A percentile compares a stretch with the other conserved stretches of the same genome.
Conservation (phyloP, 2,329 filamentous ascomycete genomes). For the Paecilomyces sp. region DNA sequence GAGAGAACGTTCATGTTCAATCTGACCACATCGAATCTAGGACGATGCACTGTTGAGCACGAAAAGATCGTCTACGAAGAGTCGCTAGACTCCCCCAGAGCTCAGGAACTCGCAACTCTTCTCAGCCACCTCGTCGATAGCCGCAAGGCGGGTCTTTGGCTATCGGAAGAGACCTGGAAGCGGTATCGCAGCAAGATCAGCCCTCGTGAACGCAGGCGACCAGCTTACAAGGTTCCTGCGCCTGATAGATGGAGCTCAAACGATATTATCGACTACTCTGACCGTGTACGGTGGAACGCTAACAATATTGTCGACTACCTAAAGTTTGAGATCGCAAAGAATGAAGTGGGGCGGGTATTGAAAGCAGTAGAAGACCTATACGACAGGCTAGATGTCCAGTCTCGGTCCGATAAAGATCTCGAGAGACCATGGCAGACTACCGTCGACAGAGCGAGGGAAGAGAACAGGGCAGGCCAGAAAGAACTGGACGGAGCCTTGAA, state of each 20-base stretch:
- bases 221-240: constrained; percentile 29
- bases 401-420: constrained; percentile 28
- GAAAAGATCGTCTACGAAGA: constrained; percentile 48
- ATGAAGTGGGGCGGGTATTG: constrained; percentile 22
- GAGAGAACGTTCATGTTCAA: constrained; percentile 42
- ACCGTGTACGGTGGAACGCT: constrained; percentile 12
- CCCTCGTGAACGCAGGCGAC: constrained; percentile 17
- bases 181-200: constrained; percentile 26
- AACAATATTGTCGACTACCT: constrained; percentile 39
- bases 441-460: constrained; percentile 12
- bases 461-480: constrained; percentile 6
- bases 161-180: constrained; percentile 33
- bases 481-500: constrained; percentile 13
- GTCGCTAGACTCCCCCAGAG: constrained; percentile 23
- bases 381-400: constrained; percentile 9
- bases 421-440: constrained; percentile 22
- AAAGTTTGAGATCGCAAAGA: constrained; percentile 33
- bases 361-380: constrained; percentile 22
- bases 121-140: constrained; percentile 41
- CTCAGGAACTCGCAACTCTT: constrained; percentile 33
- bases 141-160: constrained; percentile 37
- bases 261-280: constrained; percentile 2
- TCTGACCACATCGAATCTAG: constrained; percentile 40
- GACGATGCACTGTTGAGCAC: constrained; percentile 44
- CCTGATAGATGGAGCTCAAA: too few relatives aligned